phyloP scores from a whole-genome alignment of 805 yeast genomes.

The Kurtzmaniella cleridarum region DNA sequence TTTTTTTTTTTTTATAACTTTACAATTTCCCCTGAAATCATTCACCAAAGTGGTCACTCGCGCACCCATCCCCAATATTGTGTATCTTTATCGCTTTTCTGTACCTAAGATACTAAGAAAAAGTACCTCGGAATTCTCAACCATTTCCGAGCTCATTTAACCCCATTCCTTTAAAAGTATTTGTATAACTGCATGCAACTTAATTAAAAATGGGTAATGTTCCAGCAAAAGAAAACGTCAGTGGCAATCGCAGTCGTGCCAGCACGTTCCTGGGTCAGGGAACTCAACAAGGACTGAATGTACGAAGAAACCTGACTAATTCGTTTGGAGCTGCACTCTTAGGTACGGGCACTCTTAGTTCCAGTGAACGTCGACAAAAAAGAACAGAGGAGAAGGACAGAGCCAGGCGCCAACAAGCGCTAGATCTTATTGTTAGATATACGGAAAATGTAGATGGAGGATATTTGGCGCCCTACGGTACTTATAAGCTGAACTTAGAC shows the following conservation, averaged over 20 bases:
- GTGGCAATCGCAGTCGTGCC: conserved; percentile 19
- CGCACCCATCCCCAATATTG: no score
- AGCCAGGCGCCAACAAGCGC: conserved; percentile 48
- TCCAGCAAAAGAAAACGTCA: conserved; percentile 35
- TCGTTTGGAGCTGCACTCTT: conserved; percentile 18
- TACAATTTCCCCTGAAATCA: no score
- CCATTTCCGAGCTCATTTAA: no score
- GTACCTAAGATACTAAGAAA: no score
- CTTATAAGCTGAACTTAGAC: conserved; percentile 71
- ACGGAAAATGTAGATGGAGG: conserved; percentile 91
- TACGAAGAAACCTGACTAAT: neutral
- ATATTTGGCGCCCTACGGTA: conserved; percentile 84
- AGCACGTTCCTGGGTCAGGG: conserved; percentile 6
- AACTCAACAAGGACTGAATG: neutral
- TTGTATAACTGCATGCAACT: neutral
- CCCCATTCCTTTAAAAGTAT: no score
- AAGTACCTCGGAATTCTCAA: no score
- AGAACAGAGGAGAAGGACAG: conserved; percentile 51
- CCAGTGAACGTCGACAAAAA: conserved; percentile 5
- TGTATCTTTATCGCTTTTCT: no score
- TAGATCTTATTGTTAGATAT: conserved; percentile 52
- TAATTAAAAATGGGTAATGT: conserved; percentile 35
- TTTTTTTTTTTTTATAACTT: no score
- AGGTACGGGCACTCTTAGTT: conserved; percentile 7
- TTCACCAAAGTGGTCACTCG: no score